phyloP scores from a whole-genome alignment of 2,329 filamentous ascomycete genomes.

The Alternaria postmessia region DNA sequence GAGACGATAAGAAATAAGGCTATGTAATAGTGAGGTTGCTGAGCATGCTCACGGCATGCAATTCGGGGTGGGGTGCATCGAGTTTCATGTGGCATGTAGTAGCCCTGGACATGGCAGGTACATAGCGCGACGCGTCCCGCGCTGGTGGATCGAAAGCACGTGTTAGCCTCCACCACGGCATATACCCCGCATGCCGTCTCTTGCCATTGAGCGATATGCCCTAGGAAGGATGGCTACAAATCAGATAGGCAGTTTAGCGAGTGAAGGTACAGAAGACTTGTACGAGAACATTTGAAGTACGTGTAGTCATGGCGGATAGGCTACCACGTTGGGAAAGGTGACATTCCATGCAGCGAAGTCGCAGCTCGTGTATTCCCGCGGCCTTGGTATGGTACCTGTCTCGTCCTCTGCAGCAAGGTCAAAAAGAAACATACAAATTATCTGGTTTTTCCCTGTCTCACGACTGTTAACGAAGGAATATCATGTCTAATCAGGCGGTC shows the following conservation, averaged over 20 bases:
- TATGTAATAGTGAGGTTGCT: too few species aligned
- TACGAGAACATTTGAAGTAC: neutral
- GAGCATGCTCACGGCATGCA: neutral
- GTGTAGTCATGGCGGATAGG: conserved; percentile 5
- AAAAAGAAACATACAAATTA: neutral
- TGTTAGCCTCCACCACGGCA: neutral
- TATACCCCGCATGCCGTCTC: neutral
- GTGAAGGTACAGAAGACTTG: neutral
- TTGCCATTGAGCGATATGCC: neutral
- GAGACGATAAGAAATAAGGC: neutral
- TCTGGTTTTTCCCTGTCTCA: neutral
- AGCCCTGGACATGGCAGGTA: neutral
- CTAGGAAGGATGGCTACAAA: neutral
- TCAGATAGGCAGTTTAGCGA: neutral
- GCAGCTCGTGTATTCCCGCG: neutral
- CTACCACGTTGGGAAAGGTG: conserved; percentile 11
- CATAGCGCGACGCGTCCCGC: neutral
- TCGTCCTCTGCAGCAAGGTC: neutral
- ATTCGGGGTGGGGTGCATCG: neutral
- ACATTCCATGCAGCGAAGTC: neutral
- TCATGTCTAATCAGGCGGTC: conserved; percentile 26
- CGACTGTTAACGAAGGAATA: neutral
- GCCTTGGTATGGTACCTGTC: neutral
- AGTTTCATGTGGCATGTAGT: neutral
- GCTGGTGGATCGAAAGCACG: conserved; percentile 10